Percentiles rank a stretch among this genome's conserved stretches.
Evolutionary conservation across 1,284 basidiomycete genomes (phyloP).

Genomic region (Trichosporon ovoides): DNA sequence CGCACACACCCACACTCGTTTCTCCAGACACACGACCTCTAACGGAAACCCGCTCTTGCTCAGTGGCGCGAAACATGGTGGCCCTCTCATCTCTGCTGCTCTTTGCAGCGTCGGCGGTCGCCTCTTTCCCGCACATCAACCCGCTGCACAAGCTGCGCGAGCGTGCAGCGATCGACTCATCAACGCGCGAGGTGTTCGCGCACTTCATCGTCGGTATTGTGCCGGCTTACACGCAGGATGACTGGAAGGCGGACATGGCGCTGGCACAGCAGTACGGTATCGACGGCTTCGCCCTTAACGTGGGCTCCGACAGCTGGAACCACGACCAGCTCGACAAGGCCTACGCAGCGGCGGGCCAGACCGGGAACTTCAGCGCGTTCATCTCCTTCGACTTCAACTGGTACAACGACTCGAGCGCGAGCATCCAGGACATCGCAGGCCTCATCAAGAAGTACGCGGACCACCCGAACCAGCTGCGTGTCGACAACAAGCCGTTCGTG

Average conservation of each 20-base stretch:
- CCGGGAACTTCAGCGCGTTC: slow-evolving; percentile 40
- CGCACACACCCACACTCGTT: too few relatives aligned
- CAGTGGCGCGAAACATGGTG: not conserved
- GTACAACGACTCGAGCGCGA: slow-evolving; percentile 33
- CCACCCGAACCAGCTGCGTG: slow-evolving; percentile 31
- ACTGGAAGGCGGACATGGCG: slow-evolving; percentile 42
- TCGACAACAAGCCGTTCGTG: slow-evolving; percentile 42
- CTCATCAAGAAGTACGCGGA: slow-evolving; percentile 32
- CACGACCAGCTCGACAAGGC: slow-evolving; percentile 40
- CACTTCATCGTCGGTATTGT: slow-evolving; percentile 65
- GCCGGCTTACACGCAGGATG: slow-evolving; percentile 50
- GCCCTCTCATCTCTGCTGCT: not conserved
- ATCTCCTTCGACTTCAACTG: slow-evolving; percentile 49
- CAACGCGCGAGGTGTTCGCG: slow-evolving; percentile 36
- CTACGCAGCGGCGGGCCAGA: slow-evolving; percentile 34
- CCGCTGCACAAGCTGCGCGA: not conserved
- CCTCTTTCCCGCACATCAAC: not conserved
- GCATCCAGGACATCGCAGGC: slow-evolving; percentile 17
- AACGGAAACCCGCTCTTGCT: too few relatives aligned
- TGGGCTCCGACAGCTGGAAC: slow-evolving; percentile 41
- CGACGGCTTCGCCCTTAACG: slow-evolving; percentile 46
- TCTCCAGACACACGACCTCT: too few relatives aligned
- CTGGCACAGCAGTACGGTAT: slow-evolving; percentile 43
- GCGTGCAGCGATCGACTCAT: not conserved
- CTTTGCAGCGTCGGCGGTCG: not conserved